Base-by-base conservation (phyloP, 306 rosid species). In the Hylodesmum podocarpum region DNA sequence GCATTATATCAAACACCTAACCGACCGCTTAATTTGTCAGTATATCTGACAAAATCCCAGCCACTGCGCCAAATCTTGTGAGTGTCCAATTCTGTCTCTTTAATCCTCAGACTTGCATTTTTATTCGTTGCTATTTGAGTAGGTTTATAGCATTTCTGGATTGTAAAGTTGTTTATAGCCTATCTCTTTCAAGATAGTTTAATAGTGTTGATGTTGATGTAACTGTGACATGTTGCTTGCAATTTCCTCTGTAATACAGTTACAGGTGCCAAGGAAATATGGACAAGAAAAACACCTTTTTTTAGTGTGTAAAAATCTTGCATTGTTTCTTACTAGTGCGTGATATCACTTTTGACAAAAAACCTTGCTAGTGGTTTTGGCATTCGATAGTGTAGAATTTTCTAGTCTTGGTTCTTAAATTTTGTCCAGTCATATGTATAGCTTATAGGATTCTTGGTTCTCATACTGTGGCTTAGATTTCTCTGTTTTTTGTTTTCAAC, bases 21-120 rank as follows among this genome's bases (percentile, higher is more conserved):
- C 43, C 44, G 33, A 46, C 84, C 72, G 27, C 4, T 36, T 18
- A 18, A 12, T 51, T 68, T 71, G 54, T 77, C 77, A 15, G 39
- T 51, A 14, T 59, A 57, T 51, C 78, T 46, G 51, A 68, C 59
- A 40, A 55, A 72, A 73, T 79, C 79, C 66, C 84, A 29, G 51
- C 7, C 81, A 29, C 79, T 68, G 72, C 70, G 40, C 47, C 64
- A 27, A 76, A 77, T 78, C 85, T 83, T 27, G 81, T 73, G 78
- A 67, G 83, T 76, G 57, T 73, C 82, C 72, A 80, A 69, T 73
- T 67, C 65, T 25, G 55, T 74, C 59, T 50, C 64, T 70, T 36
- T n/a, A n/a, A n/a, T n/a, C n/a, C n/a, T n/a, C n/a, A n/a, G n/a
- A 7, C 36, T 75, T 59, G 12, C 50, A 68, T 34, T 40, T 29